These are phyloP conservation scores for Kernera saxatilis DNA, from an alignment of 345 rosid species.

Conservation along the genomic window DNA sequence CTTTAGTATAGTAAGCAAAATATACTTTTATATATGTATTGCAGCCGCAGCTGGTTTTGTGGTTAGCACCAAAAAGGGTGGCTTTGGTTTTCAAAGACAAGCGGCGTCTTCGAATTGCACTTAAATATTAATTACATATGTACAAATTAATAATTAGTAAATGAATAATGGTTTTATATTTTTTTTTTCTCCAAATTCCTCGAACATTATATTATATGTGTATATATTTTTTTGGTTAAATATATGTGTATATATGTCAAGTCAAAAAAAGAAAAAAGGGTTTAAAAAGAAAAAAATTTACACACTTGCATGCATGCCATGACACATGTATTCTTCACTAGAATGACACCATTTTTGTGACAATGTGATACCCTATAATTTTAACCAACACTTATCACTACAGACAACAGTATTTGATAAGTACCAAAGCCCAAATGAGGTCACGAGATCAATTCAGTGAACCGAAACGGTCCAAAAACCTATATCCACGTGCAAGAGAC, in stretches of 20 bases:
- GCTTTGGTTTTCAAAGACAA: conserved; percentile 18
- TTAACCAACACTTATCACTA: conserved; percentile 15
- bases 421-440: not conserved
- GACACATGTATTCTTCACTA: conserved; percentile 23
- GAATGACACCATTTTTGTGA: conserved; percentile 6
- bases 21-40: not conserved
- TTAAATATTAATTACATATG: not conserved
- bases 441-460: not conserved
- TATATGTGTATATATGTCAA: no score
- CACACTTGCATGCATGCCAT: conserved; percentile 14
- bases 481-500: not conserved
- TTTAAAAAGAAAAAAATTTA: not conserved
- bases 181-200: not conserved
- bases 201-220: not conserved
- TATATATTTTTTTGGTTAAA: no score
- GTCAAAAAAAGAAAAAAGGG: no score
- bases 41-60: conserved; percentile 27
- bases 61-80: not conserved
- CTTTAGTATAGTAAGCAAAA: no score
- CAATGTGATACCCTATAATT: conserved; percentile 14
- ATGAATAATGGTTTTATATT: not conserved
- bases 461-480: conserved; percentile 1
- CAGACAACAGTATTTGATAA: conserved; percentile 17
- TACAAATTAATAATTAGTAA: not conserved
- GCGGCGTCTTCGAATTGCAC: conserved; percentile 13